These are phyloP conservation scores for Eucalyptus pauciflora DNA, from an alignment of 345 rosid genomes.

Conservation along the genomic window DNA sequence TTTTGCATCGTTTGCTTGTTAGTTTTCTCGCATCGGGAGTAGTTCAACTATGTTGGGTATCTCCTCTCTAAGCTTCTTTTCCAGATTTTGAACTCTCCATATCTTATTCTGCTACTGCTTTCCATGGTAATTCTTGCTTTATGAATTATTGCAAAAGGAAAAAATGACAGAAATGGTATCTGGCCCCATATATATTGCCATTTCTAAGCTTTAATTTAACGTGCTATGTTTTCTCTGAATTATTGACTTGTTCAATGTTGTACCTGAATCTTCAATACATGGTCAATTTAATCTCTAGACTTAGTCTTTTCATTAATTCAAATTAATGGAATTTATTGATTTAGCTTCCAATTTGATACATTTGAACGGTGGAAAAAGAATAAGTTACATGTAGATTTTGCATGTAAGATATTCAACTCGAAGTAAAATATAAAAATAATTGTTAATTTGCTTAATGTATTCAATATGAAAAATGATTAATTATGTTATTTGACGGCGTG, in stretches of 20 bases:
- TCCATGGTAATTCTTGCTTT: not conserved
- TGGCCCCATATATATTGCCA: not conserved
- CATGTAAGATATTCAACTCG: not conserved
- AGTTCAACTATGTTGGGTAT: too few species aligned
- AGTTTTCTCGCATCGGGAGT: too few species aligned
- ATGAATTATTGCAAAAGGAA: not conserved
- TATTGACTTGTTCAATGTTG: not conserved
- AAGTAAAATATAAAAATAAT: not conserved
- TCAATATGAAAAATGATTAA: not conserved
- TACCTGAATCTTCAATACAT: not conserved
- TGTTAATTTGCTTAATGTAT: not conserved
- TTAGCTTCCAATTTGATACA: not conserved
- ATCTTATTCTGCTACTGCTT: not conserved
- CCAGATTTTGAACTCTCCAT: not conserved
- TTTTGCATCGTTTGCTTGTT: too few species aligned
- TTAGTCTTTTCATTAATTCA: not conserved
- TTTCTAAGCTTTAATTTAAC: not conserved
- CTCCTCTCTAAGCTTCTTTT: too few species aligned
- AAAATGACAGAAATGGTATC: not conserved
- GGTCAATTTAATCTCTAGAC: fast-evolving
- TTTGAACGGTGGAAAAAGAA: not conserved
- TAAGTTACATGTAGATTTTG: not conserved
- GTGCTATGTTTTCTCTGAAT: not conserved
- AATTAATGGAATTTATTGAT: not conserved
- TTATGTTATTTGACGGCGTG: not conserved